Base-by-base conservation (phyloP, 2,329 filamentous ascomycete species). In the Scolecobasidium constrictum region DNA sequence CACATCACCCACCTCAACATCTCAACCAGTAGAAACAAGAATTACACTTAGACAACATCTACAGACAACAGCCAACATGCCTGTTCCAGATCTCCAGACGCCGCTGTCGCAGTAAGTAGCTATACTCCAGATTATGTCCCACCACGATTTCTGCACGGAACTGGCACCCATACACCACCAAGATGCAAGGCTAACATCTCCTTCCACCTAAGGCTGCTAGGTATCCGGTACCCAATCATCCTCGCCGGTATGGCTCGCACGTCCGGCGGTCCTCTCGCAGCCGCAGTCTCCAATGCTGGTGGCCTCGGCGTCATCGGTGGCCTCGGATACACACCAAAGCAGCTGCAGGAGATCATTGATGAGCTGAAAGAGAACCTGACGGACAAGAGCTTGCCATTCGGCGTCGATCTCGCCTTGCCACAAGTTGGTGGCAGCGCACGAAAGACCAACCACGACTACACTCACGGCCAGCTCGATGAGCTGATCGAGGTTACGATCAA, bases 371-470 rank as follows among this genome's bases (percentile, higher is more conserved):
- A 77, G 11, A 71, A 81, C 50, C 75, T 95, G 2, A 55, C 54
- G 4, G 68, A 72, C 40, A 78, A 81, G 0, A 70, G 73, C 35
- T 73, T 94, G 4, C 85, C 88, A 0, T 95, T 95, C 59, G 90
- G 88, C 51, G 78, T 95, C 22, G 90, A 96, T 61, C 78, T 96
- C 2, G 88, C 88, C 0, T 75, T 96, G 11, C 88, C 90, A 1
- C 87, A 95, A 65, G 71, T 95, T 43, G 90, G 90, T 44, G 86
- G 83, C 33, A 71, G 66, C 23, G 90, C 90, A 5, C 78, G 90
- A 50, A 83, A 84, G 61, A 95, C 90, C 3, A 96, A 95, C 65
- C 86, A 94, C 64, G 90, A 95, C 63, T 96, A 96, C 68, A 95
- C 90, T 1, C 74, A 83, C 51, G 90, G 90, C 34, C 83, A 86